Conservation (phyloP, 2,329 filamentous ascomycete species). For the Xylariaceae sp. region DNA sequence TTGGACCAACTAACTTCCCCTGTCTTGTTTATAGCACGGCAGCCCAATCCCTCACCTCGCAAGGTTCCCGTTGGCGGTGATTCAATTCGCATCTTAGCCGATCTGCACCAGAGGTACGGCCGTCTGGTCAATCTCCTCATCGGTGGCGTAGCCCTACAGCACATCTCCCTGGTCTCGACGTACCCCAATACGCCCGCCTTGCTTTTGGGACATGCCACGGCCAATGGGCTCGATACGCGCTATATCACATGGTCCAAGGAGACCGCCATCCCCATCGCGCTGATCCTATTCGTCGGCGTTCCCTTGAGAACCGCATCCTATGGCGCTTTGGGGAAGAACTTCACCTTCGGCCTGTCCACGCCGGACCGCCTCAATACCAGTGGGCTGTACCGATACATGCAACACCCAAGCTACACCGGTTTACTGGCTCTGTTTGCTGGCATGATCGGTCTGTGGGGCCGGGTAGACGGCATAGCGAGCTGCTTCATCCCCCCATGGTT, state of each 20-base stretch:
- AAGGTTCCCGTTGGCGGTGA: slow-evolving; percentile 3
- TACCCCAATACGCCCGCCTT: slow-evolving; percentile 11
- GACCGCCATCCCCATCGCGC: slow-evolving; percentile 35
- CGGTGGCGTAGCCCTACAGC: slow-evolving; percentile 1
- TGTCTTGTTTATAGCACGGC: background rate
- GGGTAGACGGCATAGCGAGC: slow-evolving; percentile 37
- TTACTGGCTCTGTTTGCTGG: slow-evolving; percentile 34
- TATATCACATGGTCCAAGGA: slow-evolving; percentile 37
- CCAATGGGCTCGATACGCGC: slow-evolving; percentile 32
- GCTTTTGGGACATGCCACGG: slow-evolving; percentile 30
- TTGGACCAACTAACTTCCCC: background rate
- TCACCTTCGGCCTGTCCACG: slow-evolving; percentile 48
- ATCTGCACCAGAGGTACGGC: slow-evolving; percentile 1
- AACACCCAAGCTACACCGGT: slow-evolving; percentile 52
- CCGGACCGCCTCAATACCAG: slow-evolving; percentile 44
- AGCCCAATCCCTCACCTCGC: slow-evolving; percentile 3
- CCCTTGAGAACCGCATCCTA: slow-evolving; percentile 38
- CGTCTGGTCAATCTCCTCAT: slow-evolving; percentile 1
- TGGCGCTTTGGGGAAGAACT: slow-evolving; percentile 45
- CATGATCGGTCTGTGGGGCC: slow-evolving; percentile 34
- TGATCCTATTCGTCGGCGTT: slow-evolving; percentile 33
- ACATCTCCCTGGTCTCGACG: slow-evolving; percentile 3
- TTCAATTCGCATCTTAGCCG: background rate
- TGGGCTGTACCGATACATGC: slow-evolving; percentile 47
- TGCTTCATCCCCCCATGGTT: slow-evolving; percentile 37